Evolutionary conservation across 805 yeast species (phyloP).

Genomic region (Zygoascus ofunaensis): DNA sequence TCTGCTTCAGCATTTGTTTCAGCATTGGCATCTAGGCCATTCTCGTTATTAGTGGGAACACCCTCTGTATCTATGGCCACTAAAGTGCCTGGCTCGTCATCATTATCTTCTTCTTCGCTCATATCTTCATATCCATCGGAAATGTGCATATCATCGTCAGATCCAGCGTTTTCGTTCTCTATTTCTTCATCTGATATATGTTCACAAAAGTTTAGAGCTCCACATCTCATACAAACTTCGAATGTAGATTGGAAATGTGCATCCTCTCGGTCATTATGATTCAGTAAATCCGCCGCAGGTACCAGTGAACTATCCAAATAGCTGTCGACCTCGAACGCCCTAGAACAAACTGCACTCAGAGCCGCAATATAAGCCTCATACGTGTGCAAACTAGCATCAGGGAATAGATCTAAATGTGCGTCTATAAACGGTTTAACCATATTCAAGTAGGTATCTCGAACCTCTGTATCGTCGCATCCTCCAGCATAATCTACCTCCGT

Average conservation of each 20-base stretch:
- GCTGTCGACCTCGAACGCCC: slow-evolving; percentile 75
- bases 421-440: slow-evolving; percentile 27
- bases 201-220: slow-evolving; percentile 36
- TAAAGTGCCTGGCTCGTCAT: neutral
- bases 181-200: slow-evolving; percentile 22
- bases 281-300: slow-evolving; percentile 87
- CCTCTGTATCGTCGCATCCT: slow-evolving; percentile 43
- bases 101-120: neutral
- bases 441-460: slow-evolving; percentile 31
- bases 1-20: slow-evolving; percentile 3
- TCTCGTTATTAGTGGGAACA: slow-evolving; percentile 19
- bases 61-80: slow-evolving; percentile 3
- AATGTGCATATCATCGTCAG: neutral
- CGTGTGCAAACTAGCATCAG: slow-evolving; percentile 8
- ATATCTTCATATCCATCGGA: neutral
- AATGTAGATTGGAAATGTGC: slow-evolving; percentile 56
- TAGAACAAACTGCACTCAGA: slow-evolving; percentile 55
- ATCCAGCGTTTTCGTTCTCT: neutral
- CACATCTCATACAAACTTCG: slow-evolving; percentile 47
- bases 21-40: slow-evolving; percentile 12
- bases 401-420: slow-evolving; percentile 13
- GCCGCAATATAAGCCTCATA: slow-evolving; percentile 36
- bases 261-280: slow-evolving; percentile 55
- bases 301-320: slow-evolving; percentile 70
- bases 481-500: slow-evolving; percentile 57